A percentile compares a stretch with the other conserved stretches of the same genome.
Conservation (phyloP, 2,329 filamentous ascomycete species). For the Diaporthe australafricana region DNA sequence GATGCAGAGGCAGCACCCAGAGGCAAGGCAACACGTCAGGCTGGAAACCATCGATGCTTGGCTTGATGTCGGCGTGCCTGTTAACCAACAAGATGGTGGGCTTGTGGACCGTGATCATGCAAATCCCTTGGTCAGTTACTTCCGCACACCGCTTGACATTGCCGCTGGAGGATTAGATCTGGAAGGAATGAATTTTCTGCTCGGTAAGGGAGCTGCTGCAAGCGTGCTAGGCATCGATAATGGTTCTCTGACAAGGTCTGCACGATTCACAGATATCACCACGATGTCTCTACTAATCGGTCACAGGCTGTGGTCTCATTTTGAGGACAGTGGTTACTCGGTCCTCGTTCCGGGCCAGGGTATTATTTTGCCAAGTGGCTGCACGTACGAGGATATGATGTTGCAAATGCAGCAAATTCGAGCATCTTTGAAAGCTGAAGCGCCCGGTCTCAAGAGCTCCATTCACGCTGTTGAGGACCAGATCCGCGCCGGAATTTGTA, state of each 20-base stretch:
- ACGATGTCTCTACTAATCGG: not conserved
- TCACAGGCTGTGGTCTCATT: not conserved
- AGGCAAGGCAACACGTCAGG: not conserved
- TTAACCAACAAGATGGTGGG: not conserved
- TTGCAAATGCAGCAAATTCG: not conserved
- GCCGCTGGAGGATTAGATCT: not conserved
- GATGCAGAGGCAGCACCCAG: not conserved
- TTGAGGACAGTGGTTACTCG: not conserved
- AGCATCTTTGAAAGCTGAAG: not conserved
- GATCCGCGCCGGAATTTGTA: not conserved
- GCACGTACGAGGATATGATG: not conserved
- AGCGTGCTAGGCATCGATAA: not conserved
- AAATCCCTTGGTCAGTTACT: not conserved
- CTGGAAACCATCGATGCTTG: not conserved
- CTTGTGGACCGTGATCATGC: not conserved
- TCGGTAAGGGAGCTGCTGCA: not conserved
- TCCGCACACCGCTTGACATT: not conserved
- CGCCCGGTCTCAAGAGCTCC: not conserved
- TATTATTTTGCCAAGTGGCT: not conserved
- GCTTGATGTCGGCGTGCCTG: not conserved
- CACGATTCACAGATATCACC: not conserved
- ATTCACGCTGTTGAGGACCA: not conserved
- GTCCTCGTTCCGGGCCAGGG: not conserved
- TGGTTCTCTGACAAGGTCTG: not conserved
- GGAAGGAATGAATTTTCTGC: not conserved